Conservation (phyloP, 164 flowering plant genomes). For the Liquidambar formosana region DNA sequence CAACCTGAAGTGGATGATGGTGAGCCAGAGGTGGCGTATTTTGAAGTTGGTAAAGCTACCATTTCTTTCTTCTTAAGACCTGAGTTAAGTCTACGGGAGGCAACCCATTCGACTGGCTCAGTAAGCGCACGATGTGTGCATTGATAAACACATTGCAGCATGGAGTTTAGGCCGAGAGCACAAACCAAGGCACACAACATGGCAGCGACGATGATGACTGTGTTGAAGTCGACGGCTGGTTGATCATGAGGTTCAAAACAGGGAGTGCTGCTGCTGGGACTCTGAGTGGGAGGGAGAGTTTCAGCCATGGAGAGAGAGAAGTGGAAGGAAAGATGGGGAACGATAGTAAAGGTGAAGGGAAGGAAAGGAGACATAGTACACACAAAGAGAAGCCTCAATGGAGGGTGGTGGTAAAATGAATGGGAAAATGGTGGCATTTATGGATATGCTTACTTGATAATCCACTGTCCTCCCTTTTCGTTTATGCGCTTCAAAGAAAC, state of each 20-base stretch:
- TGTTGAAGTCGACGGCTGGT: conserved; percentile 15
- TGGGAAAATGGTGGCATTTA: conserved; percentile 13
- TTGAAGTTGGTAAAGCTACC: conserved; percentile 37
- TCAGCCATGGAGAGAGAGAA: too few species aligned
- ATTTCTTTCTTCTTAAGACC: conserved; percentile 40
- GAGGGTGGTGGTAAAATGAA: conserved; percentile 11
- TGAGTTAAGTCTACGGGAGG: conserved; percentile 19
- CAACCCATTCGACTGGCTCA: conserved; percentile 31
- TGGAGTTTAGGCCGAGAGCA: conserved; percentile 38
- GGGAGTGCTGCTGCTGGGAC: conserved; percentile 1
- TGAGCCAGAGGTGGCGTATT: conserved; percentile 15
- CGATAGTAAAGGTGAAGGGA: not conserved
- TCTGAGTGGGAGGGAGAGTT: conserved; percentile 9
- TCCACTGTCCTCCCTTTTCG: conserved; percentile 13
- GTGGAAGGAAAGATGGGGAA: not conserved
- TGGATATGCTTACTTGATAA: conserved; percentile 32
- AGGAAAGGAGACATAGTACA: not conserved
- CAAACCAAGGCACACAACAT: conserved; percentile 37
- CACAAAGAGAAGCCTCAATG: not conserved
- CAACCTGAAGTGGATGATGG: conserved; percentile 22
- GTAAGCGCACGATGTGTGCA: conserved; percentile 30
- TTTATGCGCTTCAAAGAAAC: too few species aligned
- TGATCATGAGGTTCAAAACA: not conserved
- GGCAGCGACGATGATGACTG: conserved; percentile 33
- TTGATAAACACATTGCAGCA: conserved; percentile 31